phyloP scores from a whole-genome alignment of 352 stramenopile genomes.

The Pythium rhizo-oryzae region DNA sequence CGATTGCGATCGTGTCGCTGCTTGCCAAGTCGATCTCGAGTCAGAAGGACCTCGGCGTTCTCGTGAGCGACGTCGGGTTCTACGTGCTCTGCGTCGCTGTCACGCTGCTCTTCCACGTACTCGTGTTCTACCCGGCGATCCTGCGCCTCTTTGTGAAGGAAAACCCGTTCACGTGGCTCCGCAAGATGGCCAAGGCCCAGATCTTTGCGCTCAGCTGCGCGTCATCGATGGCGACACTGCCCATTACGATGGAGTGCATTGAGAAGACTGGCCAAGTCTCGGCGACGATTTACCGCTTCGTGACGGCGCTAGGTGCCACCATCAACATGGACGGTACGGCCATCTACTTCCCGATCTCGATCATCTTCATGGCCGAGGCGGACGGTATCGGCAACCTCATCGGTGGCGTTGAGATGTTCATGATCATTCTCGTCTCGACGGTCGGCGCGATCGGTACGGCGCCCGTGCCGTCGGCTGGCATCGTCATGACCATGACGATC shows the following conservation, averaged over 20 bases:
- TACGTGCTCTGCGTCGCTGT: slow-evolving; percentile 25
- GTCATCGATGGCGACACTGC: slow-evolving; percentile 50
- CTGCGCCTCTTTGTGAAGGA: slow-evolving; percentile 32
- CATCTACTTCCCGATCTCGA: slow-evolving; percentile 33
- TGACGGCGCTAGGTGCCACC: slow-evolving; percentile 36
- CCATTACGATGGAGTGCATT: slow-evolving; percentile 40
- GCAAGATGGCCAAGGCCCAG: slow-evolving; percentile 35
- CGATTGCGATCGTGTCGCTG: slow-evolving; percentile 34
- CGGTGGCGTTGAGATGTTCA: slow-evolving; percentile 32
- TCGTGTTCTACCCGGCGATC: slow-evolving; percentile 35
- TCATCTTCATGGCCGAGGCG: slow-evolving; percentile 43
- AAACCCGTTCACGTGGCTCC: slow-evolving; percentile 41
- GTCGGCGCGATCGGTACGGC: slow-evolving; percentile 34
- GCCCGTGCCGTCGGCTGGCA: slow-evolving; percentile 28
- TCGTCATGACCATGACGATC: slow-evolving; percentile 38
- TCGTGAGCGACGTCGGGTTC: slow-evolving; percentile 36
- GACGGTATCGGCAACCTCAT: slow-evolving; percentile 27
- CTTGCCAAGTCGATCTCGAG: slow-evolving; percentile 24
- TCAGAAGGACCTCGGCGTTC: slow-evolving; percentile 27
- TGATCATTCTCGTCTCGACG: slow-evolving; percentile 38
- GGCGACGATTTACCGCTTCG: slow-evolving; percentile 33
- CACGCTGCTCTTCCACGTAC: slow-evolving; percentile 30
- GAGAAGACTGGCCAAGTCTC: slow-evolving; percentile 31
- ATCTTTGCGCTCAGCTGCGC: slow-evolving; percentile 44
- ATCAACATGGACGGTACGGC: slow-evolving; percentile 38